phyloP scores from a whole-genome alignment of 2,329 filamentous ascomycete species.

The Xylariaceae sp. region DNA sequence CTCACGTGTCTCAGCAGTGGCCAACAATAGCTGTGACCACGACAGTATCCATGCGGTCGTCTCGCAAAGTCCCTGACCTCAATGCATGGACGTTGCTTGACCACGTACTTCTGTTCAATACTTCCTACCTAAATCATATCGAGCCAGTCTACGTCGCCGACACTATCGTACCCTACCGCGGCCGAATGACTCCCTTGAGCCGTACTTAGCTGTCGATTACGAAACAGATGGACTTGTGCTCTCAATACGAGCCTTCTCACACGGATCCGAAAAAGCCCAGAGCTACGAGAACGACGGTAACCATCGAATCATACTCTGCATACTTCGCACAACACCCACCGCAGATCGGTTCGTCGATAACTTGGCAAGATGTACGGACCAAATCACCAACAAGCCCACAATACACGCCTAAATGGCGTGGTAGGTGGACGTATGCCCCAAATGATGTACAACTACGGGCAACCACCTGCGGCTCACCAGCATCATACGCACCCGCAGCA shows the following conservation, averaged over 20 bases:
- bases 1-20: neutral
- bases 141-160: slow-evolving; percentile 4
- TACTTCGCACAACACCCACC: neutral
- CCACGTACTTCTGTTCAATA: slow-evolving; percentile 16
- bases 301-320: neutral
- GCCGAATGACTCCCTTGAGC: slow-evolving; percentile 11
- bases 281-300: too few species aligned
- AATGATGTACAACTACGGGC: slow-evolving; percentile 59
- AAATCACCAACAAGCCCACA: slow-evolving; percentile 66
- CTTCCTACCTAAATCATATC: slow-evolving; percentile 26
- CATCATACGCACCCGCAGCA: slow-evolving; percentile 62
- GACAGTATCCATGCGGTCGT: slow-evolving; percentile 25
- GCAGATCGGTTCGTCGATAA: slow-evolving; percentile 4
- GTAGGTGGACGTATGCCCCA: slow-evolving; percentile 51
- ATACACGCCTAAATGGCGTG: slow-evolving; percentile 70
- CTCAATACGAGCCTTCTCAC: slow-evolving; percentile 35
- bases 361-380: slow-evolving; percentile 65
- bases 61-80: slow-evolving; percentile 19
- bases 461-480: slow-evolving; percentile 39
- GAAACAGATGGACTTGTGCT: slow-evolving; percentile 67
- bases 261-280: too few species aligned
- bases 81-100: slow-evolving; percentile 29
- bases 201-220: slow-evolving; percentile 38
- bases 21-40: slow-evolving; percentile 2
- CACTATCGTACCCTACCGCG: slow-evolving; percentile 7